Evolutionary conservation across 202 grass and related monocot genomes (phyloP), one percentile per base, ranked within the genome.

Genomic region (Saccharum hybrid): DNA sequence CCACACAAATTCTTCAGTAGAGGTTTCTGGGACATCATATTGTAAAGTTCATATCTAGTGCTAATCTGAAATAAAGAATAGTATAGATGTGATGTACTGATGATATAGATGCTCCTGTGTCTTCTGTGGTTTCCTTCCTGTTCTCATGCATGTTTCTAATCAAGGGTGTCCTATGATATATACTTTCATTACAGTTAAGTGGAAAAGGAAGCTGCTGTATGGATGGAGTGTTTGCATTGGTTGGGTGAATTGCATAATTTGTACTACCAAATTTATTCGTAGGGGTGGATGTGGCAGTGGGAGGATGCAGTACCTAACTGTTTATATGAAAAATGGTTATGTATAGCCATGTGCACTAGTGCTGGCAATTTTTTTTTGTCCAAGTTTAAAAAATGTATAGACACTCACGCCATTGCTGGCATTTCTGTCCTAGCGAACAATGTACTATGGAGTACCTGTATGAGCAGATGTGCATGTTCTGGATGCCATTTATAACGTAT

Each of bases 31-130:
- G 59, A 82, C 71, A 52, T 67, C 19, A 54, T 57, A 61, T 66
- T 92, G 86, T 92, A 86, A 89, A 92, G 83, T 86, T 83, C 62
- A 77, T 81, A 60, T 79, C 49, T 76, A 76, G 39, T 36, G 45
- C 40, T 92, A 83, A 80, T 80, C 65, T 51, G 30, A 63, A 92
- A 54, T 83, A 83, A 85, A 74, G 26, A 70, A 71, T 86, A 86
- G 83, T 86, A 84, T 81, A 84, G 57, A 76, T 83, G 45, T 43
- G 31, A 28, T 28, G 28, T 28, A 28, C 28, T 28, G 28, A 71
- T 40, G 38, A 71, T 51, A 11, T 62, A 72, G 19, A 3, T 57
- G 28, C 11, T 81, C 36, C 11, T 31, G 4, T 60, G 72, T 72
- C 46, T 82, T 57, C 56, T 28, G 30, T 63, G 63, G 51, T 71